Base-by-base conservation (phyloP, 441 rosid species). In the Mallotus japonicus region DNA sequence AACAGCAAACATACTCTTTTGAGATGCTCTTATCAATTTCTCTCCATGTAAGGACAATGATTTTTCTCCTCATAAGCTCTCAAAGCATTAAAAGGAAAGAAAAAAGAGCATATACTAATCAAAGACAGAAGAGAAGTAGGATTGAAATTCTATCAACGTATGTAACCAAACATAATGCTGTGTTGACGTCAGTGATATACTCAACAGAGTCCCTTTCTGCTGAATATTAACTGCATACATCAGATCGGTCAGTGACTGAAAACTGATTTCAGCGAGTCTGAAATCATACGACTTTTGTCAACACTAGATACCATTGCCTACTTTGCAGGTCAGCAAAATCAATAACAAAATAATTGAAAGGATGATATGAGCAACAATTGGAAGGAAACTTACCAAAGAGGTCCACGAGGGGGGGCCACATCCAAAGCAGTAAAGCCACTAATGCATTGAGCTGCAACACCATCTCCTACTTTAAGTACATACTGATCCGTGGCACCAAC, bases 381-480 rank as follows among this genome's bases (percentile, higher is more conserved):
- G 62, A 40, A 40, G 16, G 14, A 51, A 65, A 50, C 8, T 32
- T 85, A 92, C 97, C 96, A 92, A 68, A 92, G 92, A 82, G 97
- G 96, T 74, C 96, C 97, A 46, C 80, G 88, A 71, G 94, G 97
- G 28, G 97, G 91, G 1, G 97, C 76, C 47, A 92, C 81, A 74
- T 92, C 96, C 44, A 92, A 47, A 17, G 96, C 96, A 24, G 77
- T 84, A 75, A 90, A 92, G 69, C 96, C 96, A 60, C 97, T 92
- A 28, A 89, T 82, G 85, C 97, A 92, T 65, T 90, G 94, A 62
- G 91, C 90, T 34, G 75, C 78, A 56, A 66, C 85, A 75, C 97
- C 96, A 60, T 86, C 90, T 3, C 90, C 96, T 49, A 92, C 89
- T 83, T 90, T 85, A 60, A 92, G 84, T 71, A 88, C 70, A 16